phyloP scores from a whole-genome alignment of 345 rosid genomes.

The Hypericum perforatum region DNA sequence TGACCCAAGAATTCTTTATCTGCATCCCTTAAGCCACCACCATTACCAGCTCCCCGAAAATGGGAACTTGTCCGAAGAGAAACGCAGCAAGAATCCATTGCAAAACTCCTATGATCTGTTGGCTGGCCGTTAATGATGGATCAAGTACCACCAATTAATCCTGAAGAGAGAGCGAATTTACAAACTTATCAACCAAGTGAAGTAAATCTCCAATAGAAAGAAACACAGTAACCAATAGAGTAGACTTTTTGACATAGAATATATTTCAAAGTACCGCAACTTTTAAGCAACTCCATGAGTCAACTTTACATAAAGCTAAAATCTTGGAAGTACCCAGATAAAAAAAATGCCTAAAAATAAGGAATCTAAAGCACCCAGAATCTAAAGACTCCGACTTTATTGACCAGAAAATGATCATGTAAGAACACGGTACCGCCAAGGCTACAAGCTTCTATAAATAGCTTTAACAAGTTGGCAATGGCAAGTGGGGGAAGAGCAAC shows the following conservation, averaged over 20 bases:
- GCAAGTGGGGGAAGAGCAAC: conserved; percentile 16
- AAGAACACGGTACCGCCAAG: conserved; percentile 3
- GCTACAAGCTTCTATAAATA: conserved; percentile 3
- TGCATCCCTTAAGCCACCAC: conserved; percentile 22
- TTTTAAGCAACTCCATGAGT: conserved; percentile 27
- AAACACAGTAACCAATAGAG: conserved; percentile 3
- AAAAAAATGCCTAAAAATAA: conserved; percentile 6
- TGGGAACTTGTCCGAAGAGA: conserved; percentile 30
- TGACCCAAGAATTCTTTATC: conserved; percentile 51
- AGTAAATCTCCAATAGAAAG: conserved; percentile 39
- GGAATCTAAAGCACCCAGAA: conserved; percentile 12
- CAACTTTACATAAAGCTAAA: conserved; percentile 12
- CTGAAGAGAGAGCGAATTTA: conserved; percentile 10
- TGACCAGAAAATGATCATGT: conserved; percentile 4
- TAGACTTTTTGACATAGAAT: conserved; percentile 11
- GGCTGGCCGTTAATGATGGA: conserved; percentile 9
- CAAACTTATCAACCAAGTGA: conserved; percentile 36
- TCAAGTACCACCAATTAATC: conserved; percentile 4
- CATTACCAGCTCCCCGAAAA: conserved; percentile 23
- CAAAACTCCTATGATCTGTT: conserved; percentile 5
- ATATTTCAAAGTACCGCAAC: conserved; percentile 12
- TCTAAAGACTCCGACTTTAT: conserved; percentile 8
- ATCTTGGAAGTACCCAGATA: conserved; percentile 16
- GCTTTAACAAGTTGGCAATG: conserved; percentile 5
- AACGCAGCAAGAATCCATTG: conserved; percentile 63